Base-by-base conservation (phyloP, 2,329 filamentous ascomycete genomes). In the Incumbomyces lentus region DNA sequence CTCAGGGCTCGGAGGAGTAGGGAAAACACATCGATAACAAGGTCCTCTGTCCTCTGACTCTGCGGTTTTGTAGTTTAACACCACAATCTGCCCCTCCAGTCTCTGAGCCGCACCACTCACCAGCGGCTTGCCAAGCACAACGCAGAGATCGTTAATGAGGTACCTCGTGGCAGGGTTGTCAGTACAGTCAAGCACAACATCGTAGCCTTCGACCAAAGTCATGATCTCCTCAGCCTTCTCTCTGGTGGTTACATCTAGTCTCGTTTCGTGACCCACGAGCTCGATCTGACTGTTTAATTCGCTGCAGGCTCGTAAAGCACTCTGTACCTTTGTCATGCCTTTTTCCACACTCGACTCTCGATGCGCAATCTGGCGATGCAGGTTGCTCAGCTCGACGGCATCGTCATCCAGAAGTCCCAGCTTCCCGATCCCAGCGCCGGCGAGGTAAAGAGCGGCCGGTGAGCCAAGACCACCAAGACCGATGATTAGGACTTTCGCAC, bases 21-120 rank as follows among this genome's bases (percentile, higher is more conserved):
- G 89, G 57, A 95, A 98, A 11, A 96, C 77, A 60, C 92, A 98
- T 35, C 92, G 76, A 65, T 98, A 98, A 64, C 92, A 98, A 0
- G 90, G 89, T 0, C 88, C 85, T 30, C 84, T 82, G 13, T 36
- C 40, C 13, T 14, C 40, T 4, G n/a, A 31, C 12, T 17, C 39
- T 3, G 33, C 30, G 16, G 37, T 59, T 2, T 61, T 46, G 49
- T 82, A 80, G 64, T 96, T 95, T 43, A 96, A 74, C 0, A 94
- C 77, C 56, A 93, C 85, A 2, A 96, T 74, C 65, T 96, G 90
- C 1, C 92, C 92, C 48, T 95, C 89, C 0, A 83, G 87, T 14
- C 86, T 81, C 18, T 96, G 75, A 0, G 92, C 90, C 0, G 89
- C 93, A 1, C 90, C 92, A 2, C 88, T 95, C 11, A 96, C 78